These are phyloP conservation scores for Rhynchosporium agropyri DNA, from an alignment of 2,329 filamentous ascomycete species.

Conservation along the genomic window DNA sequence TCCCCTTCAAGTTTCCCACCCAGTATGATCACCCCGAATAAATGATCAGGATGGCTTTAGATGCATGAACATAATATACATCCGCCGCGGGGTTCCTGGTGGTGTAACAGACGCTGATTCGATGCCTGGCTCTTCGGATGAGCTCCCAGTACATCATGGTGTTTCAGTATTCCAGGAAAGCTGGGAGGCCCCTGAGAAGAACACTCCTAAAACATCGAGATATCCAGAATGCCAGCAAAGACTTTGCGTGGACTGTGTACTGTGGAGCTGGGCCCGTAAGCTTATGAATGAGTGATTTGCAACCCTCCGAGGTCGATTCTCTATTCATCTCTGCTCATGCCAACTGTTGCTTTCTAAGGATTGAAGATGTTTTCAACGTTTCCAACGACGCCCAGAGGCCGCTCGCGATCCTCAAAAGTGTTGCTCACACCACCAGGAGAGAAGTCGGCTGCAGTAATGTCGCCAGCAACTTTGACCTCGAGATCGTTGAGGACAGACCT, in stretches of 20 bases:
- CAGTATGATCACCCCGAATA: conserved; percentile 18
- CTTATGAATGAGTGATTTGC: conserved; percentile 10
- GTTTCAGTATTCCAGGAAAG: conserved; percentile 22
- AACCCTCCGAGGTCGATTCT: neutral
- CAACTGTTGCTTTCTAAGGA: neutral
- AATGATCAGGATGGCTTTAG: conserved; percentile 24
- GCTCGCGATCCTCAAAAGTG: conserved; percentile 37
- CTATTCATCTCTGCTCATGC: conserved; percentile 14
- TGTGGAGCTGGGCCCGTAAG: conserved; percentile 5
- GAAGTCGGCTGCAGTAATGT: conserved; percentile 8
- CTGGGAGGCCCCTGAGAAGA: conserved; percentile 12
- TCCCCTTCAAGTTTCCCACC: neutral
- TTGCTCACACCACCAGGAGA: conserved; percentile 31
- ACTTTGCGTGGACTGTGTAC: conserved; percentile 19
- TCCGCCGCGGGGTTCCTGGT: conserved; percentile 13
- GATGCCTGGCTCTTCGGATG: conserved; percentile 21
- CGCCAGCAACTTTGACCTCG: conserved; percentile 17
- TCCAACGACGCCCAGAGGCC: conserved; percentile 32
- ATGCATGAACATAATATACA: conserved; percentile 21
- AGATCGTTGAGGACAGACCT: conserved; percentile 29
- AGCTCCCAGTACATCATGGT: conserved; percentile 17
- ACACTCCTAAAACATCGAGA: conserved; percentile 19
- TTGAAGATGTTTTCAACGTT: conserved; percentile 23
- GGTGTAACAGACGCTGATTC: conserved; percentile 21
- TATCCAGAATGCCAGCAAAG: conserved; percentile 18